A percentile compares a stretch with the other conserved stretches of the same genome.
Conservation (phyloP, 805 yeast species). For the Saccharomyces paradoxus region DNA sequence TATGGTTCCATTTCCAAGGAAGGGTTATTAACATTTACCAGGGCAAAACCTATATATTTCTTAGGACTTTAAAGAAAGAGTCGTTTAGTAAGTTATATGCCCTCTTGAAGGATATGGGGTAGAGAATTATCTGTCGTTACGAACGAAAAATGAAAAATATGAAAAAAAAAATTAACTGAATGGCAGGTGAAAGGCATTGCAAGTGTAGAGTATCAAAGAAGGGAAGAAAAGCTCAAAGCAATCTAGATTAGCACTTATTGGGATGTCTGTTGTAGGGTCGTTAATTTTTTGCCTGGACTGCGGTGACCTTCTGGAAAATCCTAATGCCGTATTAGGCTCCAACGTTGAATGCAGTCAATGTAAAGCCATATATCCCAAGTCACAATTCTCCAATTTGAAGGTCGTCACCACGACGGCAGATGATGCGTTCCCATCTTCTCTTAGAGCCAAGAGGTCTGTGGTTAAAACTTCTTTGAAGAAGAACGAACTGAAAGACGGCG, state of each 20-base stretch:
- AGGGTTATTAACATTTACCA: background rate
- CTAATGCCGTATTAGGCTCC: constrained; percentile 38
- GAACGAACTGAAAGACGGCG: constrained; percentile 86
- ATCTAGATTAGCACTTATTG: background rate
- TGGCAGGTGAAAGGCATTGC: background rate
- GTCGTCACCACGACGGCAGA: constrained; percentile 84
- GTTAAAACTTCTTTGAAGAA: constrained; percentile 78
- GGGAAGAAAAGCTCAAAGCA: background rate
- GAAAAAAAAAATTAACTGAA: background rate
- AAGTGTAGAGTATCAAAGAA: background rate
- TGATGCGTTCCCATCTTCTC: constrained; percentile 86
- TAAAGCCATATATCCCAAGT: constrained; percentile 28
- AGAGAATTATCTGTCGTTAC: background rate
- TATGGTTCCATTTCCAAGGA: background rate
- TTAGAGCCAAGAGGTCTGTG: constrained; percentile 74
- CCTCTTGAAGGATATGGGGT: background rate
- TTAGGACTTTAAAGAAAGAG: background rate
- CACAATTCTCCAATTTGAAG: constrained; percentile 62
- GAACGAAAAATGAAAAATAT: background rate
- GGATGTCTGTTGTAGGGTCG: constrained; percentile 92
- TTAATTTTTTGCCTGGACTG: constrained; percentile 89
- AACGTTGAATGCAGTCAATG: constrained; percentile 53
- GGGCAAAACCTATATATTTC: background rate
- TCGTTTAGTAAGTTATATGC: background rate
- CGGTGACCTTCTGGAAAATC: constrained; percentile 74